Conservation (phyloP, 192 early-diverging fungal species). For the Coemansia asiatica region DNA sequence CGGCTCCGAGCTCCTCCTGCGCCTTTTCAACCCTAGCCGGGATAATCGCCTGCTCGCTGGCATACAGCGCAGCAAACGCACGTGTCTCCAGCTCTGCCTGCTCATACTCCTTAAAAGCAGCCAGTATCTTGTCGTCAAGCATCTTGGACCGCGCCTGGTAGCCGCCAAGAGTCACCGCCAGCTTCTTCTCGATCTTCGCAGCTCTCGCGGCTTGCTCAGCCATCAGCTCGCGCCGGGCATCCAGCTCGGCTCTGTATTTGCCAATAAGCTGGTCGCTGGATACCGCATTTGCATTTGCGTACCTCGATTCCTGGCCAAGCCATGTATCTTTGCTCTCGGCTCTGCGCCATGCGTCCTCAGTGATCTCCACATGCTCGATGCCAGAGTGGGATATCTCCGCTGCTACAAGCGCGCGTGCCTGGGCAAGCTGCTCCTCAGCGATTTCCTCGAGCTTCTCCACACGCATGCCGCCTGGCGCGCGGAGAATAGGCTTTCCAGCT, state of each 20-base stretch:
- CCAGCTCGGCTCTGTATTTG: constrained; percentile 32
- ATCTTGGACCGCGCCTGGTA: constrained; percentile 71
- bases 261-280: constrained; percentile 21
- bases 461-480: constrained; percentile 9
- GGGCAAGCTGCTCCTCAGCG: constrained; percentile 60
- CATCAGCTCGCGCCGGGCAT: constrained; percentile 65
- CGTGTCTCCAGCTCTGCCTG: constrained; percentile 60
- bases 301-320: constrained; percentile 20
- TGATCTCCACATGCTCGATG: constrained; percentile 6
- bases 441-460: constrained; percentile 47
- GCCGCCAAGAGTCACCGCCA: constrained; percentile 78
- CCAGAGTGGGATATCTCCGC: constrained; percentile 35
- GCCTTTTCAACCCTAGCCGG: constrained; percentile 57
- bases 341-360: constrained; percentile 30
- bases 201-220: constrained; percentile 70
- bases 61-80: constrained; percentile 62
- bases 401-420: constrained; percentile 60
- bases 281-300: constrained; percentile 3
- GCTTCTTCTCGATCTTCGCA: constrained; percentile 82
- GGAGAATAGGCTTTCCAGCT: constrained; percentile 59
- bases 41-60: constrained; percentile 62
- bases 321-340: constrained; percentile 26
- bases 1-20: constrained; percentile 46
- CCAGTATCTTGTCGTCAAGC: constrained; percentile 62
- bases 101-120: constrained; percentile 61